Evolutionary conservation across 164 flowering plant genomes (phyloP).

Genomic region (Platanus orientalis): DNA sequence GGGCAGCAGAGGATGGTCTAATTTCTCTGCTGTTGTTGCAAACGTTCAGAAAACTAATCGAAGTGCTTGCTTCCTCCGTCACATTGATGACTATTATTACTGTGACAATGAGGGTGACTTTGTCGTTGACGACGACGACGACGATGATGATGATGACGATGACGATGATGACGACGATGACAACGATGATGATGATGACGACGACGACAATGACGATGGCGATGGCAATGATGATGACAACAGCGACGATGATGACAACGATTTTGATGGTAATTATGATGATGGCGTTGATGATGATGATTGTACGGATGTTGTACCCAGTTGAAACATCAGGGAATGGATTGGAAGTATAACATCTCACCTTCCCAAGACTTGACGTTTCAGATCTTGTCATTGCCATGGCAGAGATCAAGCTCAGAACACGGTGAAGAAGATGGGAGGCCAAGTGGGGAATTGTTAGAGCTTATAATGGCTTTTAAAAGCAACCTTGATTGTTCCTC

Average conservation of each 20-base stretch:
- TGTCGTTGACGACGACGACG: slow-evolving; percentile 15
- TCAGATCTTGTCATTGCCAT: slow-evolving; percentile 39
- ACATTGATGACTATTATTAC: not conserved
- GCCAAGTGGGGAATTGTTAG: slow-evolving; percentile 33
- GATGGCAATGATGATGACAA: slow-evolving; percentile 10
- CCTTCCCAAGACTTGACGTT: slow-evolving; percentile 50
- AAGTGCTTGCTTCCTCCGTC: slow-evolving; percentile 30
- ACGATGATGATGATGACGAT: slow-evolving; percentile 14
- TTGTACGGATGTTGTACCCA: slow-evolving; percentile 30
- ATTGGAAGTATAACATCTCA: slow-evolving; percentile 28
- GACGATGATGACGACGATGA: slow-evolving; percentile 21
- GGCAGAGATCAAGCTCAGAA: slow-evolving; percentile 29
- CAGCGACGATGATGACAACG: slow-evolving; percentile 4
- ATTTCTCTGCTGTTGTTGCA: slow-evolving; percentile 45
- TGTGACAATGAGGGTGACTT: slow-evolving; percentile 7
- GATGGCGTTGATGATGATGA: slow-evolving; percentile 13
- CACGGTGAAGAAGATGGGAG: slow-evolving; percentile 21
- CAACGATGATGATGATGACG: slow-evolving; percentile 8
- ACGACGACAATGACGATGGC: slow-evolving; percentile 6
- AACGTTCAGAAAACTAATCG: slow-evolving; percentile 34
- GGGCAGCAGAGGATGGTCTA: slow-evolving; percentile 41
- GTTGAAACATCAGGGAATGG: slow-evolving; percentile 39
- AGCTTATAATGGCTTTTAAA: slow-evolving; percentile 38
- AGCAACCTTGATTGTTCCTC: slow-evolving; percentile 28
- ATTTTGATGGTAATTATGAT: not conserved